These are phyloP conservation scores for Zostera marina DNA, from an alignment of 116 monocot genomes.

Conservation along the genomic window DNA sequence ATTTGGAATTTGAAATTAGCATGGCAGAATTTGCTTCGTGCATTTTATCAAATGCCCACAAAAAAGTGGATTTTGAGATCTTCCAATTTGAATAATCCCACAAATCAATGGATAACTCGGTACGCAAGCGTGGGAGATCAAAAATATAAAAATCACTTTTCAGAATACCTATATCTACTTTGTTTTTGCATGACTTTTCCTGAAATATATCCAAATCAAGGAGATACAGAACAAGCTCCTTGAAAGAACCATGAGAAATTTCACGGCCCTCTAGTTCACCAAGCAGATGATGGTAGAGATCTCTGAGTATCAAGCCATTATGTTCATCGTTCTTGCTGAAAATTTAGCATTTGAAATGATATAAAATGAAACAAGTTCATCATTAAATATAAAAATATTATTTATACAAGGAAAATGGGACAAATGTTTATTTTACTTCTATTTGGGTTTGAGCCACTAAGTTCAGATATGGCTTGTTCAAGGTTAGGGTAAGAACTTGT, in stretches of 20 bases:
- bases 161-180: slow-evolving; percentile 1
- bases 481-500: no score
- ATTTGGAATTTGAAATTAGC: slow-evolving; percentile 31
- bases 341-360: neutral
- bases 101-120: slow-evolving; percentile 44
- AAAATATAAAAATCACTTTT: slow-evolving; percentile 23
- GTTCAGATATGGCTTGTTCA: no score
- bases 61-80: slow-evolving; percentile 41
- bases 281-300: slow-evolving; percentile 69
- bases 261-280: slow-evolving; percentile 74
- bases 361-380: neutral
- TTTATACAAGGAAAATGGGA: no score
- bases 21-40: slow-evolving; percentile 44
- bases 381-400: neutral
- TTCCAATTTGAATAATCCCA: slow-evolving; percentile 64
- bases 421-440: no score
- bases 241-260: slow-evolving; percentile 54
- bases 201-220: slow-evolving; percentile 45
- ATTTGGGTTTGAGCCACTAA: no score
- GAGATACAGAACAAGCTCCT: slow-evolving; percentile 47
- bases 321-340: slow-evolving; percentile 47
- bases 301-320: slow-evolving; percentile 38
- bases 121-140: slow-evolving; percentile 24
- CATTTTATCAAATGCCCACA: slow-evolving; percentile 45
- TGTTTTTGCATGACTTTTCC: slow-evolving; percentile 9